Conservation (phyloP, 306 rosid species). For the Comarum palustre region DNA sequence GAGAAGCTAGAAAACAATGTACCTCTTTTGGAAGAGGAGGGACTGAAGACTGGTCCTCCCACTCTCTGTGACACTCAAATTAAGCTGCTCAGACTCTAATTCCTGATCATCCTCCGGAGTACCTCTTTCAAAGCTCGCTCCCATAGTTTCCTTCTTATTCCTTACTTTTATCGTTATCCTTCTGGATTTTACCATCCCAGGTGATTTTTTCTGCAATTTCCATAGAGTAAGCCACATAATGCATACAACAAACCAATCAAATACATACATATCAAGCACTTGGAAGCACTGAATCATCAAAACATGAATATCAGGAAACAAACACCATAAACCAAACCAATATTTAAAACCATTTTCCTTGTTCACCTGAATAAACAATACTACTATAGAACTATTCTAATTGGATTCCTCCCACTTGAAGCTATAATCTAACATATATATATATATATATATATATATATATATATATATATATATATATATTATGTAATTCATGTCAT, state of each 20-base stretch:
- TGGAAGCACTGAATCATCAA: background rate
- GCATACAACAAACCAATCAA: background rate
- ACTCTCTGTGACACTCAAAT: conserved; percentile 28
- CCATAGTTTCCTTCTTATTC: conserved; percentile 15
- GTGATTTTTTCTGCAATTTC: conserved; percentile 32
- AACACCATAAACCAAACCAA: background rate
- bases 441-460: no score
- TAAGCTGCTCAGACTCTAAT: conserved; percentile 9
- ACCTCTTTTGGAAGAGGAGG: conserved; percentile 24
- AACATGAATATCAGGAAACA: background rate
- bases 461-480: no score
- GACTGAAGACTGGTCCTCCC: conserved; percentile 30
- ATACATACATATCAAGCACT: background rate
- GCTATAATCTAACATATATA: background rate
- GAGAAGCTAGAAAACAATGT: background rate
- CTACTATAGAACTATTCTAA: background rate
- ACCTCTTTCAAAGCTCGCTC: conserved; percentile 26
- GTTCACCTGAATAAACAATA: background rate
- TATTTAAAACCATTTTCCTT: background rate
- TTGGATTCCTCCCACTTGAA: background rate
- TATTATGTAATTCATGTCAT: background rate
- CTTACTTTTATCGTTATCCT: conserved; percentile 25
- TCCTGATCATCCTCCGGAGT: conserved; percentile 25
- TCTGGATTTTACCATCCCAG: conserved; percentile 20
- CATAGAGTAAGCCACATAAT: conserved; percentile 10